A percentile compares a stretch with the other conserved stretches of the same genome.
These are phyloP conservation scores for Xylariaceae sp. DNA, from an alignment of 2,329 filamentous ascomycete genomes.

Conservation along the genomic window DNA sequence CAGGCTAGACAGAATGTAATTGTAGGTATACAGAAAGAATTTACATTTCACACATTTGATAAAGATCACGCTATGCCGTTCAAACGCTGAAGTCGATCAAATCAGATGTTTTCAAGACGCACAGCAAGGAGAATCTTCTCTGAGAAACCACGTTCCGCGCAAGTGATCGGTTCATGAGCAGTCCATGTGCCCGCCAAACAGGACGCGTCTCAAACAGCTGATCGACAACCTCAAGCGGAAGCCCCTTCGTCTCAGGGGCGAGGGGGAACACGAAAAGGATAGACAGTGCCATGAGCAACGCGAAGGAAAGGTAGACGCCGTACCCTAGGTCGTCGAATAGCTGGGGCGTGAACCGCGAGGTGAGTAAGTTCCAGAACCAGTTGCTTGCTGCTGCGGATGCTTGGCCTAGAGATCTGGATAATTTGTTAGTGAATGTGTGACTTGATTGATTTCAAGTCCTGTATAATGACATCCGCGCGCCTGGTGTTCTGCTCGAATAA, in stretches of 20 bases:
- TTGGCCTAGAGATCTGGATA: constrained; percentile 57
- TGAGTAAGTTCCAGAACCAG: constrained; percentile 70
- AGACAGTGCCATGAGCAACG: constrained; percentile 55
- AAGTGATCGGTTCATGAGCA: constrained; percentile 42
- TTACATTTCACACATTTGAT: no score
- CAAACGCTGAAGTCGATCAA: no score
- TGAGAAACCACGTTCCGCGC: no score
- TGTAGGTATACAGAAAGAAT: no score
- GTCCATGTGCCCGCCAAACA: constrained; percentile 40
- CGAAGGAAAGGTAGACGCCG: constrained; percentile 68
- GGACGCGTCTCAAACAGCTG: constrained; percentile 52
- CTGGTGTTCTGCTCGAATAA: constrained; percentile 70
- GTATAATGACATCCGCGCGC: constrained; percentile 9
- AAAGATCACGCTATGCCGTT: no score
- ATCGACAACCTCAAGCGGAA: constrained; percentile 63
- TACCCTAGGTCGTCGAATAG: constrained; percentile 59
- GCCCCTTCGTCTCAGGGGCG: constrained; percentile 62
- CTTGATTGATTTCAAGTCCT: no score
- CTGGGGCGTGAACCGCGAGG: constrained; percentile 62
- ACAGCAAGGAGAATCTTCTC: no score
- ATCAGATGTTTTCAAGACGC: no score
- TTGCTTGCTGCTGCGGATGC: constrained; percentile 68
- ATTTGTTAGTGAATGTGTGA: neutral
- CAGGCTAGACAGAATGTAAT: no score
- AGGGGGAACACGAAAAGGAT: constrained; percentile 59